Base-by-base conservation (phyloP, 192 early-diverging fungal genomes). In the Entomortierella lignicola region DNA sequence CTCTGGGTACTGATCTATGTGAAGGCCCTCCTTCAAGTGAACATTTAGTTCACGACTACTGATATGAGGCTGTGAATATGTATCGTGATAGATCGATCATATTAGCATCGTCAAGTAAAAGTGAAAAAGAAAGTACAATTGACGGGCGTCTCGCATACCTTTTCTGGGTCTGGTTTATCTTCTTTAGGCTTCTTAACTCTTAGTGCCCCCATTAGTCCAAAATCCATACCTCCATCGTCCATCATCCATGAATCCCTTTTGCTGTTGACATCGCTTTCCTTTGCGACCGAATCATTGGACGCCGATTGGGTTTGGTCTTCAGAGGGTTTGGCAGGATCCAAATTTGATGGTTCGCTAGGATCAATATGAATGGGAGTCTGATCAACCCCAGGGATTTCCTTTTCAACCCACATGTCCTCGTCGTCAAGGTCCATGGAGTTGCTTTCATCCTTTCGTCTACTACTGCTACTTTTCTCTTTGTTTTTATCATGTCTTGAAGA, bases 41-140 rank as follows among this genome's bases (percentile, higher is more conserved):
- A 70, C 59, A 29, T 87, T 87, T 12, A 85, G 55, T 63, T 87
- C 86, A 2, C 82, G 62, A 2, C 63, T 55, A 54, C 84, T 83
- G 43, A 85, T 62, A n/a, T 73, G 47, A 47, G 52, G 68, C 83
- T 87, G 63, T 15, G 69, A 15, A 60, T 21, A 66, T 4, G 32
- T n/a, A 30, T 26, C 0, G 51, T 20, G 34, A 21, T 3, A n/a
- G n/a, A n/a, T n/a, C n/a, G n/a, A n/a, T n/a, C n/a, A n/a, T n/a
- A n/a, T n/a, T n/a, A n/a, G n/a, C n/a, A n/a, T n/a, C n/a, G n/a
- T 37, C 43, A 53, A 58, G 25, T 55, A 10, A 21, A 30, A 18
- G 0, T 26, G 4, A 61, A 48, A 42, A 15, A 30, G 8, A 29
- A 26, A 18, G 10, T 6, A 44, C 27, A 30, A 32, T 18, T 30